Conservation (phyloP, 805 yeast genomes). For the Candida maris region DNA sequence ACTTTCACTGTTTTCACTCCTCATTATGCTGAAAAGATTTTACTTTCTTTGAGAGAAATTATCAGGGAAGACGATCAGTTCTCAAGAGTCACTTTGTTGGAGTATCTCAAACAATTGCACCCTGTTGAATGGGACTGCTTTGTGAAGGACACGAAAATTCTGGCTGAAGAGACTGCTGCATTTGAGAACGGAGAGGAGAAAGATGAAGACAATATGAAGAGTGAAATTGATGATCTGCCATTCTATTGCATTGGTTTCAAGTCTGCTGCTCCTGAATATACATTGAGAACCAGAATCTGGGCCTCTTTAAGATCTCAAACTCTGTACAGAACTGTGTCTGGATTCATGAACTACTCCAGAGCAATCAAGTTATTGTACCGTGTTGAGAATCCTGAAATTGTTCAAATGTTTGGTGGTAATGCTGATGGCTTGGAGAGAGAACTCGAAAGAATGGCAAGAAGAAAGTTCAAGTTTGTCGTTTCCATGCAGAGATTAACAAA, state of each 20-base stretch:
- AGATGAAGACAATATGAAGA: conserved; percentile 64
- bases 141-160: conserved; percentile 90
- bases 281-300: conserved; percentile 96
- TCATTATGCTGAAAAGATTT: conserved; percentile 92
- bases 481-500: conserved; percentile 82
- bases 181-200: conserved; percentile 61
- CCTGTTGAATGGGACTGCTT: conserved; percentile 98
- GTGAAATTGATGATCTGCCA: conserved; percentile 87
- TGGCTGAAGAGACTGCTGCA: conserved; percentile 92
- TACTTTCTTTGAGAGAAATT: conserved; percentile 89
- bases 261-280: conserved; percentile 95
- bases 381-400: conserved; percentile 92
- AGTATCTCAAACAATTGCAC: conserved; percentile 90
- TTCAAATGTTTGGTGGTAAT: conserved; percentile 98
- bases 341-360: conserved; percentile 97
- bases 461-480: conserved; percentile 77
- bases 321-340: conserved; percentile 92
- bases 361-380: conserved; percentile 91
- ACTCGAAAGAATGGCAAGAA: conserved; percentile 82
- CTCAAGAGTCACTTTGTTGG: conserved; percentile 89
- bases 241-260: conserved; percentile 96
- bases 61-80: conserved; percentile 96
- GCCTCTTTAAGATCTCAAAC: conserved; percentile 97
- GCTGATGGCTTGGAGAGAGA: conserved; percentile 96
- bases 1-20: conserved; percentile 96